Base-by-base conservation (phyloP, 306 rosid species). In the Ochetophila trinervis region DNA sequence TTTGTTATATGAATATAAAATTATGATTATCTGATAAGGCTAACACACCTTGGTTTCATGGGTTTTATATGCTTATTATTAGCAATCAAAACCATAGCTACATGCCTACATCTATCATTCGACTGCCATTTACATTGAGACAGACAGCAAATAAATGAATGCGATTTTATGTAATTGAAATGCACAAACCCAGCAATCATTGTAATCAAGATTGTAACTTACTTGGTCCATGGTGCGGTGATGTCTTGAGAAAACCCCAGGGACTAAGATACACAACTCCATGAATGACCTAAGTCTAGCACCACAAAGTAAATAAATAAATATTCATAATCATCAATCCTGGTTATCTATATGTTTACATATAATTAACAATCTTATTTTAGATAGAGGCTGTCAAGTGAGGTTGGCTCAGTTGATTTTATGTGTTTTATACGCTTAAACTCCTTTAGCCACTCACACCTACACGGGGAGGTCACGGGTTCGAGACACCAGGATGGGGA, bases 261-360 rank as follows among this genome's bases (percentile, higher is more conserved):
- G 90, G 76, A 89, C 73, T 78, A 92, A 84, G 67, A 92, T 92
- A 76, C 96, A 92, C 67, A 92, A 74, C 79, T 89, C 98, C 96
- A 92, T 89, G 74, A 85, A 90, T 23, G 98, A 82, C 80, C 96
- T 85, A 63, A 92, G 95, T 79, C 96, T 92, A 90, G 66, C 66
- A 57, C 73, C 71, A 80, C 58, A 69, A 61, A 49, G 63, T 15
- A 27, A 4, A 50, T 5, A 32, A 27, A 8, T 50, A 36, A 67
- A 23, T 14, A 62, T 57, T 65, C 60, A 57, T n/a, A 72, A 53
- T 35, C 50, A 70, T 47, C 55, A 47, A 23, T 0, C 21, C 8
- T 16, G 21, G 21, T 50, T 4, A 50, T 5, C 22, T 19, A n/a
- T 50, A 50, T 17, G 16, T 4, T 50, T 50, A 40, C n/a, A 44